Conservation (phyloP, 2,329 filamentous ascomycete genomes). For the Davidsoniella virescens region DNA sequence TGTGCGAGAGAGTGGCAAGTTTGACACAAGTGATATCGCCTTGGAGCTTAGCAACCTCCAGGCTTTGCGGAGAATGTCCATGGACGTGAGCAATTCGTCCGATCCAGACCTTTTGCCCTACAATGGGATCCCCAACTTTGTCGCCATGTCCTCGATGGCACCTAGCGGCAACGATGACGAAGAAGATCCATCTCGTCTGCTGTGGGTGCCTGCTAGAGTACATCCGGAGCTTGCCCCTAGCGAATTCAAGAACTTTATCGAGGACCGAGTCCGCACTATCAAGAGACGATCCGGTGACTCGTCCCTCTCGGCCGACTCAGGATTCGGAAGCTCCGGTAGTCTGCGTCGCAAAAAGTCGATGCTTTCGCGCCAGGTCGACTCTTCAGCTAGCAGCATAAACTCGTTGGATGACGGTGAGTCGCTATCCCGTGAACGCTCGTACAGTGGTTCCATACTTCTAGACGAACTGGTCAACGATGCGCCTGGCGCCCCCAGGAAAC, state of each 20-base stretch:
- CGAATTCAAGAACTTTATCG: conserved; percentile 92
- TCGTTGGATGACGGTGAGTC: conserved; percentile 76
- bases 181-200: conserved; percentile 70
- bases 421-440: conserved; percentile 56
- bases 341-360: conserved; percentile 85
- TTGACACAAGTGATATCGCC: conserved; percentile 76
- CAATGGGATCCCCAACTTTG: conserved; percentile 38
- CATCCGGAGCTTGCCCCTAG: conserved; percentile 90
- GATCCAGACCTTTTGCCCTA: conserved; percentile 66
- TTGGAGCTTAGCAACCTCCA: conserved; percentile 88
- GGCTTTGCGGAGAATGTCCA: conserved; percentile 79
- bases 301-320: conserved; percentile 39
- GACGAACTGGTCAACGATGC: conserved; percentile 76
- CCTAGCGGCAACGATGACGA: conserved; percentile 63
- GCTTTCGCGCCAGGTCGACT: conserved; percentile 82
- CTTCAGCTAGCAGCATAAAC: conserved; percentile 39
- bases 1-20: conserved; percentile 50
- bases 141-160: conserved; percentile 56
- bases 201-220: conserved; percentile 90
- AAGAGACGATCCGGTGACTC: conserved; percentile 65
- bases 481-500: conserved; percentile 49
- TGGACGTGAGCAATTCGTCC: conserved; percentile 65
- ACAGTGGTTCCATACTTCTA: conserved; percentile 35
- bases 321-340: conserved; percentile 28
- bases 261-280: conserved; percentile 82